A percentile compares a stretch with the other conserved stretches of the same genome.
Evolutionary conservation across 2,329 filamentous ascomycete genomes (phyloP).

Genomic region (Botrytis deweyae): DNA sequence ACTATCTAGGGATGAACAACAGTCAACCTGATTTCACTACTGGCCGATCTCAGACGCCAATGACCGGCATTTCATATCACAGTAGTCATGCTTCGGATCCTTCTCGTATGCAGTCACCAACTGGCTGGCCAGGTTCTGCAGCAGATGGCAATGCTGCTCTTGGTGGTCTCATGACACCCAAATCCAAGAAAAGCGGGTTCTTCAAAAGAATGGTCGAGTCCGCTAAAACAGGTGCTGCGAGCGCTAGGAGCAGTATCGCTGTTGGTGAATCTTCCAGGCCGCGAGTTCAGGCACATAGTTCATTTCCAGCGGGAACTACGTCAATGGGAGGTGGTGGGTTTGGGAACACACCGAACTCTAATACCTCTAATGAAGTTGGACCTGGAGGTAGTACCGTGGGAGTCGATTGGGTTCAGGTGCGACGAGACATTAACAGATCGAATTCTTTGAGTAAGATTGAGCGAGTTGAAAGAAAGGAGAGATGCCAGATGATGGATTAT

Average conservation of each 20-base stretch:
- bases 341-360: conserved; percentile 41
- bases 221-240: conserved; percentile 90
- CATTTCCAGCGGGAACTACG: conserved; percentile 41
- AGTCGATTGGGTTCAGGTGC: conserved; percentile 95
- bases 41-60: conserved; percentile 60
- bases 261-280: conserved; percentile 50
- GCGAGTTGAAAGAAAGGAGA: conserved; percentile 76
- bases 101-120: conserved; percentile 59
- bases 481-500: conserved; percentile 93
- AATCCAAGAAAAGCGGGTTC: conserved; percentile 81
- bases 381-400: conserved; percentile 49
- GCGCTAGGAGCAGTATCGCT: conserved; percentile 80
- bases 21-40: conserved; percentile 42
- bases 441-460: conserved; percentile 92
- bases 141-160: conserved; percentile 67
- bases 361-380: conserved; percentile 69
- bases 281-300: conserved; percentile 37
- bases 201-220: conserved; percentile 95
- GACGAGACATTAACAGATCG: conserved; percentile 90
- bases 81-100: conserved; percentile 70
- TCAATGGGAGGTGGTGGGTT: conserved; percentile 52
- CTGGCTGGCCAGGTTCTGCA: conserved; percentile 54
- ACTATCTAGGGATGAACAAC: conserved; percentile 32
- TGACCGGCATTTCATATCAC: conserved; percentile 84
- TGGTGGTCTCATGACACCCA: conserved; percentile 74